Evolutionary conservation across 257 asterid genomes (phyloP).

Genomic region (Jasminum sambac): DNA sequence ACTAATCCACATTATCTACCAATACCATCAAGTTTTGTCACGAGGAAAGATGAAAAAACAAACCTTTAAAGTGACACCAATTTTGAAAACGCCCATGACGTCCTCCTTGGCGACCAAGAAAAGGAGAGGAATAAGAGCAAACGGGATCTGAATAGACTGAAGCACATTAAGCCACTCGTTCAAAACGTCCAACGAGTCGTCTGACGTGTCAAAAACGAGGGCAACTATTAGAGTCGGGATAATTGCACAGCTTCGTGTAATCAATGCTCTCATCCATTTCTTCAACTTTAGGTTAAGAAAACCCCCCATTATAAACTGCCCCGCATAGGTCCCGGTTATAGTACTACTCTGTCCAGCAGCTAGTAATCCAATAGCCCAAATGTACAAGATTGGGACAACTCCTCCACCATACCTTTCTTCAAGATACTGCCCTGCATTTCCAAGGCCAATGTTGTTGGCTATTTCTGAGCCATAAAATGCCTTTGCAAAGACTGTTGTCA

Average conservation of each 20-base stretch:
- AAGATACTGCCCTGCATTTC: slow-evolving; percentile 73
- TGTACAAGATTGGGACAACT: slow-evolving; percentile 60
- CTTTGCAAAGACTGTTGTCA: slow-evolving; percentile 76
- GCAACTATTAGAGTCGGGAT: slow-evolving; percentile 73
- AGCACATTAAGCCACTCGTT: slow-evolving; percentile 86
- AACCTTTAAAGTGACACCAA: slow-evolving; percentile 69
- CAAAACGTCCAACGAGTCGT: slow-evolving; percentile 60
- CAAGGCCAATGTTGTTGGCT: slow-evolving; percentile 68
- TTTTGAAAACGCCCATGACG: slow-evolving; percentile 76
- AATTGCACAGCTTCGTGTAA: slow-evolving; percentile 74
- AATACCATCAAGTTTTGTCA: neutral
- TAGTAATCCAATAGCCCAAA: slow-evolving; percentile 76
- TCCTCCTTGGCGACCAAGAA: slow-evolving; percentile 75
- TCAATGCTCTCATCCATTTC: slow-evolving; percentile 76
- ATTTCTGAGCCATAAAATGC: slow-evolving; percentile 65
- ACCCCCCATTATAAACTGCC: slow-evolving; percentile 85
- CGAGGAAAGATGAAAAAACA: slow-evolving; percentile 2
- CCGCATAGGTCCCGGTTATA: slow-evolving; percentile 79
- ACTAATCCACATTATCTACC: neutral
- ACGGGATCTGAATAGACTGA: slow-evolving; percentile 79
- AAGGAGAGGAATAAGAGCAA: slow-evolving; percentile 79
- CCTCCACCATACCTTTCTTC: slow-evolving; percentile 81
- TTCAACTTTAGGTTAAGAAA: slow-evolving; percentile 61
- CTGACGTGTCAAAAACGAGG: slow-evolving; percentile 63
- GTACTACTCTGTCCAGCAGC: slow-evolving; percentile 93